A percentile compares a stretch with the other conserved stretches of the same genome.
Evolutionary conservation across 495 filamentous ascomycete genomes (phyloP).

Genomic region (Aspergillus hancockii): DNA sequence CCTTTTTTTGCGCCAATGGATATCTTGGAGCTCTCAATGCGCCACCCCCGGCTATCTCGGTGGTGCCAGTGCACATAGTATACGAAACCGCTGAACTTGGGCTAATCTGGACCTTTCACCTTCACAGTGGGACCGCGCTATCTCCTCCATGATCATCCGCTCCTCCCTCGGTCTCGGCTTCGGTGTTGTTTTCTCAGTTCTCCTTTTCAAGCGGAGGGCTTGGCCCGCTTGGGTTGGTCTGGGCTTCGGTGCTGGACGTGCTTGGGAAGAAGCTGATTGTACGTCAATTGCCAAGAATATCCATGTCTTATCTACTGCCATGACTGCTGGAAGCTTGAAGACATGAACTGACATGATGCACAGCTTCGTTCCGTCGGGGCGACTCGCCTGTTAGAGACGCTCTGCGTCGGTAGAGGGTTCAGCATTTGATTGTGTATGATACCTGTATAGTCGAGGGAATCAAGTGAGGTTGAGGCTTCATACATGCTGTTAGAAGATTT

Average conservation of each 20-base stretch:
- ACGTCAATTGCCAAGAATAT: constrained; percentile 28
- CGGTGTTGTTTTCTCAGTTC: constrained; percentile 96
- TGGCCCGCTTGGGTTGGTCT: constrained; percentile 93
- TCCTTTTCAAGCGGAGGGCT: constrained; percentile 94
- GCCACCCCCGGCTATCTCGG: neutral
- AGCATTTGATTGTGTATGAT: constrained; percentile 42
- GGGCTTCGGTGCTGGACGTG: constrained; percentile 93
- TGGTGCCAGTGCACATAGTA: neutral
- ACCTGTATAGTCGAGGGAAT: constrained; percentile 40
- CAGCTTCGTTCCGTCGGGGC: constrained; percentile 52
- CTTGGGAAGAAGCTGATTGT: constrained; percentile 81
- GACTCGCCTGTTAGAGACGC: constrained; percentile 47
- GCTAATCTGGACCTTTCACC: constrained; percentile 14
- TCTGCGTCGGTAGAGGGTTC: constrained; percentile 39
- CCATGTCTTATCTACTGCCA: neutral
- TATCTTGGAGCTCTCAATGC: too few relatives aligned
- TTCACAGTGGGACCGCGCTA: constrained; percentile 93
- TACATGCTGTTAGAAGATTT: constrained; percentile 22
- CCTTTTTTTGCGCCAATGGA: constrained; percentile 19
- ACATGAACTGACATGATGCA: neutral
- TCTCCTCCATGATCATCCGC: constrained; percentile 94
- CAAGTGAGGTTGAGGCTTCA: constrained; percentile 14
- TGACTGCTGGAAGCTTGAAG: constrained; percentile 4
- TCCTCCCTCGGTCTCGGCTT: constrained; percentile 91
- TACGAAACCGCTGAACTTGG: neutral